Conservation (phyloP, 2,329 filamentous ascomycete species). For the Aspergillus fijiensis region DNA sequence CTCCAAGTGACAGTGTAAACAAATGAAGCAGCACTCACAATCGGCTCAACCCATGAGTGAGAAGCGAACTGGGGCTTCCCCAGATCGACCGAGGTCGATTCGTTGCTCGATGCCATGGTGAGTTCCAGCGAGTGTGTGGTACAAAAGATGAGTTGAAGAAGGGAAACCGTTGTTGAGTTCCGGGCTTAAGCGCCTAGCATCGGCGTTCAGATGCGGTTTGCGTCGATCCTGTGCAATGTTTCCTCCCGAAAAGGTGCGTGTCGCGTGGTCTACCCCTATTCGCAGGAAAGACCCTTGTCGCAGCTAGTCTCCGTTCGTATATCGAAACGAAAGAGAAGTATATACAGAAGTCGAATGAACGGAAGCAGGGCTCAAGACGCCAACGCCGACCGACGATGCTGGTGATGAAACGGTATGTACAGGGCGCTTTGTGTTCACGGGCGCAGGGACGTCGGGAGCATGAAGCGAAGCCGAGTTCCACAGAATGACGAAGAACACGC, state of each 20-base stretch:
- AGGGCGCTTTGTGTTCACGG: not conserved
- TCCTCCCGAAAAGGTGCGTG: not conserved
- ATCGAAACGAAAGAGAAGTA: not conserved
- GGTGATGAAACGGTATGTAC: not conserved
- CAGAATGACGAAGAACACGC: not conserved
- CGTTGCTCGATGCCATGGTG: conserved; percentile 1
- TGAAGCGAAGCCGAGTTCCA: not conserved
- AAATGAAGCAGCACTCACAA: conserved; percentile 25
- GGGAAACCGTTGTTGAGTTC: not conserved
- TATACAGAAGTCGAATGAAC: not conserved
- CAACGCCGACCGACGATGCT: not conserved
- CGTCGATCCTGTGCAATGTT: not conserved
- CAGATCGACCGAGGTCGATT: conserved; percentile 22
- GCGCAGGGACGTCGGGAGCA: not conserved
- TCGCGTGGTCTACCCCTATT: conserved; percentile 3
- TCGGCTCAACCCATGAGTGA: conserved; percentile 37
- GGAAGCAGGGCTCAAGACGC: not conserved
- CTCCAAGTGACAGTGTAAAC: not conserved
- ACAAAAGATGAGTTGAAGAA: not conserved
- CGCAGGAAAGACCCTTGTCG: not conserved
- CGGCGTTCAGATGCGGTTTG: not conserved
- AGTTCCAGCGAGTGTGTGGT: not conserved
- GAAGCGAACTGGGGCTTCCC: conserved; percentile 39
- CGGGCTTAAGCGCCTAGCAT: not conserved
- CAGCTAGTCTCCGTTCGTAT: not conserved